Evolutionary conservation across 139 green algal genomes (phyloP).

Genomic region (Chlorella sorokiniana): DNA sequence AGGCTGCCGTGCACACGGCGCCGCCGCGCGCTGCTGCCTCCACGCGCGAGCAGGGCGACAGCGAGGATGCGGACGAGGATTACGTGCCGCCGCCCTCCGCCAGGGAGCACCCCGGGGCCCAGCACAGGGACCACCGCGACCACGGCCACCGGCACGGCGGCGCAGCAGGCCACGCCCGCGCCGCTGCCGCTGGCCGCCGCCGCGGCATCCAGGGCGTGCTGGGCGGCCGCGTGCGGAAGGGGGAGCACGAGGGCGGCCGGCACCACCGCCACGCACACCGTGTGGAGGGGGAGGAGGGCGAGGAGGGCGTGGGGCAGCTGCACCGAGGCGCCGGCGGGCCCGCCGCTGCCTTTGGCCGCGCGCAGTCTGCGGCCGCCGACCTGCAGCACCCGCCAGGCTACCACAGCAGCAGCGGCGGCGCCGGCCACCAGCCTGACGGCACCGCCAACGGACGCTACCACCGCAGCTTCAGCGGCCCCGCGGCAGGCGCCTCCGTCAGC

Average conservation of each 20-base stretch:
- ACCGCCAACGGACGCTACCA: background rate
- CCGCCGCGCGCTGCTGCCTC: background rate
- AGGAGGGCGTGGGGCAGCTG: background rate
- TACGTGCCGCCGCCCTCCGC: conserved; percentile 1
- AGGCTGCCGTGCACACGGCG: background rate
- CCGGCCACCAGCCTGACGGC: background rate
- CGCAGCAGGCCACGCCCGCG: background rate
- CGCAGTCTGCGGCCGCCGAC: background rate
- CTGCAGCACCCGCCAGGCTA: background rate
- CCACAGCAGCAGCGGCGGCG: background rate
- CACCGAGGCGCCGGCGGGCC: background rate
- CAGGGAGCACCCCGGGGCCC: background rate
- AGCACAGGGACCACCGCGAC: background rate
- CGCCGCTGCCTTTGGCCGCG: background rate
- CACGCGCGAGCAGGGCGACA: background rate
- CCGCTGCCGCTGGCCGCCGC: background rate
- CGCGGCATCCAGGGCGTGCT: conserved; percentile 7
- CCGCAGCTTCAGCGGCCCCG: conserved; percentile 15
- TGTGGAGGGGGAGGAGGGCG: background rate
- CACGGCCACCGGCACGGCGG: background rate
- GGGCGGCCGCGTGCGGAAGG: conserved; percentile 3
- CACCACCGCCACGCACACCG: background rate
- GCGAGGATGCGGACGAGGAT: conserved; percentile 19
- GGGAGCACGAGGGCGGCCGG: background rate
- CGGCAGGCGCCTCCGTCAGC: background rate